Evolutionary conservation across 2,329 filamentous ascomycete species (phyloP), one percentile per base, ranked within the genome.

Genomic region (Penicillium italicum): DNA sequence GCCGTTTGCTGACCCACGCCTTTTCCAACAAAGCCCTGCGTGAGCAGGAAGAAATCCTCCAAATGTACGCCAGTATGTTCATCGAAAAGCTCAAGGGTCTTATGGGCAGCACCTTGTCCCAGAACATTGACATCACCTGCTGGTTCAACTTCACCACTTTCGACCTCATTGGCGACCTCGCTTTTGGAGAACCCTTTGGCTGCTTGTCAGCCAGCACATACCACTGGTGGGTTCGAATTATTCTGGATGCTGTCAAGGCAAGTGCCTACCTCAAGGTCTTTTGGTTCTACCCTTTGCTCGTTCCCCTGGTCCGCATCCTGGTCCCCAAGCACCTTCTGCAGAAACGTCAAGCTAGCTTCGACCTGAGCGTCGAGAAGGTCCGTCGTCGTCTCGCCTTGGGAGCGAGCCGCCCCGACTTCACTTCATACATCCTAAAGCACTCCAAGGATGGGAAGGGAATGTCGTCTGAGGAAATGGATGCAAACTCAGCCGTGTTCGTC

Each of bases 11-110:
- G 12, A 60, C 68, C 18, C 65, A 71, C 42, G 71, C 70, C 1
- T 75, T 75, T 56, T 74, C 72, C 4, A 69, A 69, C 16, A 64
- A 63, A 20, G 71, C 71, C 0, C 60, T 75, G 3, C 52, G 56
- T 3, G 67, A 69, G 40, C 69, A 76, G 51, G 70, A 75, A 52
- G 50, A 60, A 1, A 61, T 74, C 1, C 62, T 76, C 26, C 61
- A 65, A 9, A 50, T 51, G 7, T 72, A 73, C 40, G 66, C 64
- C 5, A 64, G 72, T 44, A 56, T 68, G 38, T 55, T 74, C 14
- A 60, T 69, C 5, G 50, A 61, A 2, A 62, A 59, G 34, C 53
- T 69, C 3, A 50, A 50, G 9, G 53, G 34, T 7, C 8, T 56
- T 6, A 24, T 60, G 12, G 49, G 49, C 3, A 51, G 18, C 8